Conservation (phyloP, 345 rosid genomes). For the Litchi chinensis region DNA sequence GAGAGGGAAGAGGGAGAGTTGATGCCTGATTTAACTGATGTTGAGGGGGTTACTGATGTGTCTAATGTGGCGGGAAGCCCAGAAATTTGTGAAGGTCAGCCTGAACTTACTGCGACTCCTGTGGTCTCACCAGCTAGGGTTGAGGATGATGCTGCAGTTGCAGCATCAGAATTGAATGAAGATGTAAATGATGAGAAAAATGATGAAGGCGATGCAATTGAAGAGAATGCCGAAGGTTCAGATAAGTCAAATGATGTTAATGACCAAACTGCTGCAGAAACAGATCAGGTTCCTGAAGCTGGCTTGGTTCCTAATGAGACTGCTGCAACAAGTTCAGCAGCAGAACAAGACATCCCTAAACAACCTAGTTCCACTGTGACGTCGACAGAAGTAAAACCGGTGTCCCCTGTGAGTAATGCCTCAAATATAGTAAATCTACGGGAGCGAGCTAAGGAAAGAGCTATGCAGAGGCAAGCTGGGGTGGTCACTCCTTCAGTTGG, state of each 20-base stretch:
- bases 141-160: slow-evolving; percentile 44
- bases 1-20: slow-evolving; percentile 96
- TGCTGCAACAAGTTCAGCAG: slow-evolving; percentile 24
- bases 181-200: slow-evolving; percentile 58
- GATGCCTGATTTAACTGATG: slow-evolving; percentile 60
- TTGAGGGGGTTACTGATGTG: slow-evolving; percentile 50
- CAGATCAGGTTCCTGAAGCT: slow-evolving; percentile 36
- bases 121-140: slow-evolving; percentile 63
- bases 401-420: slow-evolving; percentile 42
- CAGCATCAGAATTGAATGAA: slow-evolving; percentile 45
- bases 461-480: slow-evolving; percentile 58
- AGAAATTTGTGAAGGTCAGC: slow-evolving; percentile 52
- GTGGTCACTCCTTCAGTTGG: slow-evolving; percentile 32
- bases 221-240: slow-evolving; percentile 51
- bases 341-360: slow-evolving; percentile 34
- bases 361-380: slow-evolving; percentile 34
- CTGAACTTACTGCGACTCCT: slow-evolving; percentile 52
- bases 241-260: slow-evolving; percentile 53
- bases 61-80: slow-evolving; percentile 48
- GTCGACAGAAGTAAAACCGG: slow-evolving; percentile 51
- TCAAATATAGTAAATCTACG: slow-evolving; percentile 52
- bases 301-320: slow-evolving; percentile 27
- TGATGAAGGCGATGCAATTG: slow-evolving; percentile 60
- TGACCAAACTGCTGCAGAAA: slow-evolving; percentile 44
- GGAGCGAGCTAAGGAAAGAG: slow-evolving; percentile 59